Base-by-base conservation (phyloP, 495 filamentous ascomycete species). In the Trichocladium uniseriatum region DNA sequence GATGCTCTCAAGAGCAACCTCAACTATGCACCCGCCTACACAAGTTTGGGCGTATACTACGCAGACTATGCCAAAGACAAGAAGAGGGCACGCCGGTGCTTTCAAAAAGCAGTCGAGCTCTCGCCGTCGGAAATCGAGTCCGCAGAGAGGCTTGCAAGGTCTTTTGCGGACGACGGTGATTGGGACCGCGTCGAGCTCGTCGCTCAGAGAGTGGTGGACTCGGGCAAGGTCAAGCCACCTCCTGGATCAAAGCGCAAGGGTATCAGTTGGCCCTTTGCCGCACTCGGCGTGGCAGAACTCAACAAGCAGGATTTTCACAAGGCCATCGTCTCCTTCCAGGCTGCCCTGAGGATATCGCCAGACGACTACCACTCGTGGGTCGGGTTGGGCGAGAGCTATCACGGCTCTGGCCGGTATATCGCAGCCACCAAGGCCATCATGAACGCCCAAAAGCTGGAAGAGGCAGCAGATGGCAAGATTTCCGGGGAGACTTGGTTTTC, bases 181-280 rank as follows among this genome's bases (percentile, higher is more conserved):
- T 99, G 92, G 92, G 94, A 97, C 46, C 78, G 94, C 22, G 92
- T 99, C 1, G 92, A 97, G 67, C 80, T 87, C 7, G 79, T 97
- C 27, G 83, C 92, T 11, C 88, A 91, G 62, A 79, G 92, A 43
- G 90, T 95, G 0, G 81, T 95, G 2, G 89, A 96, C 46, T 95
- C 91, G 5, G 94, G 94, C 48, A 89, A 87, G 60, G 83, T 86
- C 38, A 84, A 83, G 58, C 86, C 89, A 36, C 78, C 89, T 10
- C 92, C 94, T 18, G 92, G 92, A 5, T 94, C 89, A 7, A 94
- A 91, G 68, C 82, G 82, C 58, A 90, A 84, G 62, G 87, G 85
- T 5, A 78, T 89, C 51, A 96, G 92, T 69, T 99, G 92, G 92
- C 92, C 92, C 8, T 89, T 86, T 58, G 87, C 90, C n/a, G 89